These are phyloP conservation scores for Penicillium argentinense DNA, from an alignment of 495 filamentous ascomycete genomes.

Conservation along the genomic window DNA sequence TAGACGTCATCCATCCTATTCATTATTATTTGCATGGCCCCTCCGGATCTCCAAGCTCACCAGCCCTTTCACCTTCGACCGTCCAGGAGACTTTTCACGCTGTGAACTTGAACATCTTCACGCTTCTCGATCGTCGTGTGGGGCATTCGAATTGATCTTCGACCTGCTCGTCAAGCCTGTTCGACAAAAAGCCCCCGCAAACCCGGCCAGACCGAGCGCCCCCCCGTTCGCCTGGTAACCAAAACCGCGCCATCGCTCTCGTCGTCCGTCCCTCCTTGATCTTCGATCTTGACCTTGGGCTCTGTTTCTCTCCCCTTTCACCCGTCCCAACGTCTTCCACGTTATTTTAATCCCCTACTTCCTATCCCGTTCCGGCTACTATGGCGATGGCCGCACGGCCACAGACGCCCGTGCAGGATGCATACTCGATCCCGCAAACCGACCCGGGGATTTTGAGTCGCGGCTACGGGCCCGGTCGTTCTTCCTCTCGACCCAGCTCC, in stretches of 20 bases:
- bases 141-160: constrained; percentile 12
- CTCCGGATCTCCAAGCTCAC: too few species aligned
- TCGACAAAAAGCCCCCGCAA: constrained; percentile 19
- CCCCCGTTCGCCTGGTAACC: constrained; percentile 31
- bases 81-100: too few species aligned
- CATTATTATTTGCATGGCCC: constrained; percentile 1
- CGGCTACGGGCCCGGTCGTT: constrained; percentile 30
- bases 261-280: too few species aligned
- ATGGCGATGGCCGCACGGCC: constrained; percentile 47
- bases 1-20: constrained; percentile 25
- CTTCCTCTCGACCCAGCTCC: constrained; percentile 40
- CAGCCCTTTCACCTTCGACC: too few species aligned
- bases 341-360: constrained; percentile 3
- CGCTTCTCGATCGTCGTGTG: constrained; percentile 15
- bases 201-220: constrained; percentile 3
- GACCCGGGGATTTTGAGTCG: constrained; percentile 30
- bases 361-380: constrained; percentile 21
- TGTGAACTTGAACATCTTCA: too few species aligned
- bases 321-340: background rate
- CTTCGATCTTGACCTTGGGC: background rate
- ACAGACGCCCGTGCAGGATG: constrained; percentile 45
- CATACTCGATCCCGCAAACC: constrained; percentile 34
- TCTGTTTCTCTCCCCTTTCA: background rate
- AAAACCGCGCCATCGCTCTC: constrained; percentile 14
- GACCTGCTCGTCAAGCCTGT: constrained; percentile 7